Base-by-base conservation (phyloP, 306 rosid species). In the Medicago arabica region DNA sequence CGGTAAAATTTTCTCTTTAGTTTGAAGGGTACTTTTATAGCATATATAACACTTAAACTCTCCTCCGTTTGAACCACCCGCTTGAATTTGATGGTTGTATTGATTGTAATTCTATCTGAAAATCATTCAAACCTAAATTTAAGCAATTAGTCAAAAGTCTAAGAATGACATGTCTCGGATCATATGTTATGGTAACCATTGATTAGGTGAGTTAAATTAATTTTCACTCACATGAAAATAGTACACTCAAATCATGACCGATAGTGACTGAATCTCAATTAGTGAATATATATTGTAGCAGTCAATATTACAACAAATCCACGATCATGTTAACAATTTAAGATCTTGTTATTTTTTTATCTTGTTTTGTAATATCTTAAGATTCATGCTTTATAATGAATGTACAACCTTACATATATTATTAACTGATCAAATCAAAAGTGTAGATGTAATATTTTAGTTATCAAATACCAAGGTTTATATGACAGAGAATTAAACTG, bases 201-300 rank as follows among this genome's bases (percentile, higher is more conserved):
- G 66, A 67, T 74, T 58, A 8, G 49, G 59, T 43, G 47, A 62
- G 71, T 23, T 54, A 61, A 44, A 55, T 36, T 62, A 60, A 23
- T 46, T 69, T 82, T 49, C 66, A 55, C 75, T 78, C 80, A 74
- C 75, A 74, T 53, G 71, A 69, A 78, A 62, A 55, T 54, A 49
- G 46, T 78, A 57, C 50, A 60, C 8, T 40, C n/a, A 72, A 69
- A 82, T 82, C 66, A 82, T 77, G 78, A 34, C 64, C 51, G 72
- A 41, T 49, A 4, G 69, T 78, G 69, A 23, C 58, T 23, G 13
- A 21, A 73, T 49, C 60, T 21, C 54, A 77, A 55, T 15, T 11
- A 67, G 72, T 41, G 31, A 77, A 72, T 5, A 50, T 15, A 59
- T 14, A 47, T 47, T 47, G 59, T 46, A 36, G 28, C 21, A 9